Evolutionary conservation across 768 basidiomycete genomes (phyloP), one percentile per base, ranked within the genome.

Genomic region (Sporobolomyces roseus): DNA sequence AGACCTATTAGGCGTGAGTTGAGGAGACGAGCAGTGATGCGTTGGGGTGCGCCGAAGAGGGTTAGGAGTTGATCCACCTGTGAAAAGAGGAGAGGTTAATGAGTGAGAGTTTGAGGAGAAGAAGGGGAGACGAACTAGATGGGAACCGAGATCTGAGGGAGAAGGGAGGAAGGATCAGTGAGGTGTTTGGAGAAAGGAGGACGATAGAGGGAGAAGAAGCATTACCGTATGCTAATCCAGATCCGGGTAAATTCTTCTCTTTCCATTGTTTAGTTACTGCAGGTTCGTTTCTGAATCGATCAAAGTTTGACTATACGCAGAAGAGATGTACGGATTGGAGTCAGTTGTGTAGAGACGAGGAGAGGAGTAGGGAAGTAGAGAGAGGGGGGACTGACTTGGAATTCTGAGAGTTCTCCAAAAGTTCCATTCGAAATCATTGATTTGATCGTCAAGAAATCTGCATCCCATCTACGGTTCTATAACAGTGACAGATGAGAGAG

Each of bases 21-120:
- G 75, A 86, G 83, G 30, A 86, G 80, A 74, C 88, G 84, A 1
- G 86, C 88, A 6, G 87, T 87, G 32, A 93, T 78, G 64, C 78
- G 84, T 36, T 82, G 76, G 0, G 91, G 91, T 55, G 85, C 81
- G 43, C 91, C 91, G 75, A 92, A 92, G 48, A 93, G 82, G 14
- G 81, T 80, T 35, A 91, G 80, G 8, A 84, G 82, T 78, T 91
- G 89, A 79, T 91, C 89, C 71, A 91, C 84, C 73, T 75, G 54
- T 4, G 21, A 7, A 29, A 10, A 43, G 19, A 30, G 23, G 9
- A n/a, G 3, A 21, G 27, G 9, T 19, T 61, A n/a, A 41, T n/a
- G 16, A 10, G 38, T 6, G 41, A 16, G 4, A n/a, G 30, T 0
- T 6, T 29, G 14, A n/a, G n/a, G 30, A 23, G 48, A 3, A 21